Evolutionary conservation across 208 protist genomes (phyloP), one percentile per base, ranked within the genome.

Genomic region (Leishmania amazonensis): DNA sequence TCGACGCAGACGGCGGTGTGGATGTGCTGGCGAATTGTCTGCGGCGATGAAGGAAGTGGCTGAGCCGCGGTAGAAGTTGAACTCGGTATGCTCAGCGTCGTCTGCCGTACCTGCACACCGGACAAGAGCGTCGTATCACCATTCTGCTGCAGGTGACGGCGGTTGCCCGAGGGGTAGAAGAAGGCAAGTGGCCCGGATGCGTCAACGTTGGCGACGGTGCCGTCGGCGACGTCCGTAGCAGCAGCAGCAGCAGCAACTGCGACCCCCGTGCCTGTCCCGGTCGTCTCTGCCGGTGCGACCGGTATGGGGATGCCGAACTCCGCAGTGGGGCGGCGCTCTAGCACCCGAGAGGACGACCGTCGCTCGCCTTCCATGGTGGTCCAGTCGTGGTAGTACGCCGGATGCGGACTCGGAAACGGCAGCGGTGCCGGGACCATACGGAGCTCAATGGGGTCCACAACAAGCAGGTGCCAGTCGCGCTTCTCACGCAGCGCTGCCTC

Each of bases 81-180:
- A 49, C 11, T 54, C n/a, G 68, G 68, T 53, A 85, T 75, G 54
- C 58, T 72, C 78, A 83, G 62, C 54, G 81, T 83, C 11, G 76
- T 45, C 49, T 53, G 9, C 1, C 64, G 71, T 51, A 76, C 64
- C 1, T 57, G 64, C 19, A 45, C 58, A 7, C 83, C 85, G 0
- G 60, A 65, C 31, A 97, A 81, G 3, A 94, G 81, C 15, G 91
- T 84, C 11, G 90, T 95, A 81, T 97, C 92, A 17, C 92, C 89
- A 74, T 88, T 91, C 80, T 95, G 88, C 40, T 86, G 90, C 40
- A 96, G 81, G 17, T 94, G 91, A 31, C 80, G 45, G n/a, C 81
- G 81, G 60, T 88, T 84, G 28, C 1, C 24, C 6, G 75, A n/a
- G 40, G 21, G 54, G 65, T 84, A 94, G 78, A 81, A 89, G 24